Conservation (phyloP, 495 filamentous ascomycete genomes). For the Trichoderma erinaceum region DNA sequence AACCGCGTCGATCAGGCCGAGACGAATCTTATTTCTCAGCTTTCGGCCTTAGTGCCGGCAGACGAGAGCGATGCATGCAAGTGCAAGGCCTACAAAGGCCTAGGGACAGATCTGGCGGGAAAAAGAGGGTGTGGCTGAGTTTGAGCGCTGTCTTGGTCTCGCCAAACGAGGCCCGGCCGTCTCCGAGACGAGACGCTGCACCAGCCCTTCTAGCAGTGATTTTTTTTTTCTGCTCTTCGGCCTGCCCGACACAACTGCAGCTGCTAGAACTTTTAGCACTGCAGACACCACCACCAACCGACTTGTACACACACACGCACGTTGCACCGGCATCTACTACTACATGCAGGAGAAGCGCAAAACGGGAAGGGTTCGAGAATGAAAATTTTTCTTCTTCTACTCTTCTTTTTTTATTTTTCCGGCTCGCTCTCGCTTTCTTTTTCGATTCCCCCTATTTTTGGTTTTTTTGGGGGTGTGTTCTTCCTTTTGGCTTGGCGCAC, state of each 20-base stretch:
- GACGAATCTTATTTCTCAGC: neutral
- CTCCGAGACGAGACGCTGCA: neutral
- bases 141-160: no score
- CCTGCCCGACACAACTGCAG: no score
- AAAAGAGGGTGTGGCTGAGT: neutral
- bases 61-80: neutral
- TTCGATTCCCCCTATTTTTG: no score
- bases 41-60: neutral
- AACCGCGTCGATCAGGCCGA: conserved; percentile 4
- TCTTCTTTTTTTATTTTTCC: neutral
- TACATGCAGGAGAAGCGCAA: neutral
- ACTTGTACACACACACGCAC: no score
- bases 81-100: neutral
- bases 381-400: neutral
- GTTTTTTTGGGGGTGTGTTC: no score
- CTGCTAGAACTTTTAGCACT: no score
- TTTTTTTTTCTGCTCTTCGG: no score
- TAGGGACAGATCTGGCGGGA: neutral
- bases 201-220: no score
- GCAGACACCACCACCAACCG: no score
- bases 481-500: no score
- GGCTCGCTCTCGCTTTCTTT: no score
- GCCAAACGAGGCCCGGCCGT: neutral
- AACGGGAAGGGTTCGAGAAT: neutral
- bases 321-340: no score